Conservation (phyloP, 176 grass and related monocot species). For the Eremochloa ophiuroides region DNA sequence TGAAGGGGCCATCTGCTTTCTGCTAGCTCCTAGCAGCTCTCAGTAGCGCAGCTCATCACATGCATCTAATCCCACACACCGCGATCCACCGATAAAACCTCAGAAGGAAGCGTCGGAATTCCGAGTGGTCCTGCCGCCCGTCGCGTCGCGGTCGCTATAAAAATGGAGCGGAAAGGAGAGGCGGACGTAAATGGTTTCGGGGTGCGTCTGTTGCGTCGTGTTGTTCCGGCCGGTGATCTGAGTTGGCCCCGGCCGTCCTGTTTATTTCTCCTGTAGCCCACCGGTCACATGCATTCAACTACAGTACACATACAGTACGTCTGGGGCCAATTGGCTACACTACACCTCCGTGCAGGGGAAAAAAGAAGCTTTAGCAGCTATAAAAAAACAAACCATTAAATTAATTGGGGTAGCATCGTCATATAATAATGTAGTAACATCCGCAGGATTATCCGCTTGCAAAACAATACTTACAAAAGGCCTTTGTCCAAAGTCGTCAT, state of each 20-base stretch:
- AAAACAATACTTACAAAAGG: no score
- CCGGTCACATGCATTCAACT: not conserved
- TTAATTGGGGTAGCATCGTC: no score
- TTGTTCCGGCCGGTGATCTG: not conserved
- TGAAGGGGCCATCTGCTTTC: not conserved
- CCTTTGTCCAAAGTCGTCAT: no score
- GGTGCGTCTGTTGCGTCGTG: not conserved
- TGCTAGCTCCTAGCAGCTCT: no score
- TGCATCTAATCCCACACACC: not conserved
- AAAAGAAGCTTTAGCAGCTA: no score
- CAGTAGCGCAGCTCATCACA: not conserved
- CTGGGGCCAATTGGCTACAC: no score
- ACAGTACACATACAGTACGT: not conserved
- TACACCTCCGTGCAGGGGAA: no score
- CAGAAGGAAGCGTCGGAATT: not conserved
- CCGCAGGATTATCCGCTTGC: no score
- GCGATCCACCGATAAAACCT: not conserved
- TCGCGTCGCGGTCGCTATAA: slow-evolving; percentile 10
- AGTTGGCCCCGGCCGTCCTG: not conserved
- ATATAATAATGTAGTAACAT: no score
- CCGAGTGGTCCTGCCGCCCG: not conserved
- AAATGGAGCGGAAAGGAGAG: no score
- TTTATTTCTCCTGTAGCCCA: not conserved
- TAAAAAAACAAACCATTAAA: no score
- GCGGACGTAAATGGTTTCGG: no score